Percentiles rank a stretch among this genome's conserved stretches.
phyloP scores from a whole-genome alignment of 305 asterid genomes.

The Nicotiana rustica region DNA sequence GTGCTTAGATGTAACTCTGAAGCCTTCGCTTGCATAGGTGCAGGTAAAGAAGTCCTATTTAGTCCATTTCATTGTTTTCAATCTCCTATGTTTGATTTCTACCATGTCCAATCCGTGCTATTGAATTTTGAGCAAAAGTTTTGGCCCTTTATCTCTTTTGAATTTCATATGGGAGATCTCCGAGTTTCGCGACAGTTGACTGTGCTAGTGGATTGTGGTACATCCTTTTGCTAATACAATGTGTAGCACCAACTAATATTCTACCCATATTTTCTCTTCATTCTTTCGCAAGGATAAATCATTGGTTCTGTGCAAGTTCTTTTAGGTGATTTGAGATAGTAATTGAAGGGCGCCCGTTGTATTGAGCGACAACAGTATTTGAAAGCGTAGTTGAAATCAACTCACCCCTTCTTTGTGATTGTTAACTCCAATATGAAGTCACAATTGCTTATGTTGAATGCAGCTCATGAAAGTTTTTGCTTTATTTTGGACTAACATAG shows the following conservation, averaged over 20 bases:
- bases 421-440: conserved; percentile 14
- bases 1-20: conserved; percentile 73
- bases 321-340: conserved; percentile 19
- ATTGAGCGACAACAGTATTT: conserved; percentile 21
- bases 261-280: conserved; percentile 20
- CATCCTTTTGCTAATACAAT: conserved; percentile 26
- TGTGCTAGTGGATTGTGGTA: conserved; percentile 18
- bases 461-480: background rate
- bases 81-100: conserved; percentile 26
- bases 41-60: conserved; percentile 72
- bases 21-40: conserved; percentile 62
- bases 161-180: too few species aligned
- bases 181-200: too few species aligned
- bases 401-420: conserved; percentile 12
- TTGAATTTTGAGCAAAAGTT: background rate
- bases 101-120: conserved; percentile 2
- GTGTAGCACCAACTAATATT: conserved; percentile 5
- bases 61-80: conserved; percentile 35
- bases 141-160: conserved; percentile 11
- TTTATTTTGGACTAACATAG: background rate
- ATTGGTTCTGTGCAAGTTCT: conserved; percentile 12
- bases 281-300: conserved; percentile 4
- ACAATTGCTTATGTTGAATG: background rate
- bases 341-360: background rate
- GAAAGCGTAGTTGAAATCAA: conserved; percentile 22